Evolutionary conservation across 2,329 filamentous ascomycete species (phyloP).

Genomic region (Curvularia spicifera): DNA sequence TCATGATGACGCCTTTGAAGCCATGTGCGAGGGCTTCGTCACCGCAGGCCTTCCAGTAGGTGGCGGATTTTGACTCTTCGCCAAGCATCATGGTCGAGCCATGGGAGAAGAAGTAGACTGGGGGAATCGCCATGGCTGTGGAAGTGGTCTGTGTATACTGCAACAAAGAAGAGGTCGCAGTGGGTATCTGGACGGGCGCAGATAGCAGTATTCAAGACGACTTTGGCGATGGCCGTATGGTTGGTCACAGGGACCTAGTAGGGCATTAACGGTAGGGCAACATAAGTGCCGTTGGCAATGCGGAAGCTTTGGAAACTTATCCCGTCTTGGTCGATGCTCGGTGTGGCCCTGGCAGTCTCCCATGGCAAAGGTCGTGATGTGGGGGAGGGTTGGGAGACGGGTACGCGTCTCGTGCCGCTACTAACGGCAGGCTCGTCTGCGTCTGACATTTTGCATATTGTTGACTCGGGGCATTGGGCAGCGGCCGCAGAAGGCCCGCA

Average conservation of each 20-base stretch:
- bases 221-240: neutral
- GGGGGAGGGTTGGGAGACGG: constrained; percentile 10
- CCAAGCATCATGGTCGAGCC: constrained; percentile 76
- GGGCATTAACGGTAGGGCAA: neutral
- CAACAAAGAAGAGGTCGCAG: neutral
- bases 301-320: constrained; percentile 3
- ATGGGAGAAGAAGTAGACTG: constrained; percentile 72
- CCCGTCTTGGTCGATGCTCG: constrained; percentile 2
- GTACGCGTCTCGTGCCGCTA: neutral
- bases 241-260: neutral
- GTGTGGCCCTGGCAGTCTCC: neutral
- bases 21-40: constrained; percentile 66
- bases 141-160: neutral
- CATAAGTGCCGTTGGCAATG: neutral
- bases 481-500: too few species aligned
- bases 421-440: neutral
- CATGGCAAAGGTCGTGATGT: constrained; percentile 22
- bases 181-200: neutral
- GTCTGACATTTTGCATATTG: neutral
- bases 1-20: constrained; percentile 69
- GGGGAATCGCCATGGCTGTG: constrained; percentile 50
- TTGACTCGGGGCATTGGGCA: neutral
- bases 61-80: constrained; percentile 65
- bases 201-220: neutral
- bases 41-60: constrained; percentile 70